These are phyloP conservation scores for Phytophthora sp. DNA, from an alignment of 352 stramenopile genomes.

Conservation along the genomic window DNA sequence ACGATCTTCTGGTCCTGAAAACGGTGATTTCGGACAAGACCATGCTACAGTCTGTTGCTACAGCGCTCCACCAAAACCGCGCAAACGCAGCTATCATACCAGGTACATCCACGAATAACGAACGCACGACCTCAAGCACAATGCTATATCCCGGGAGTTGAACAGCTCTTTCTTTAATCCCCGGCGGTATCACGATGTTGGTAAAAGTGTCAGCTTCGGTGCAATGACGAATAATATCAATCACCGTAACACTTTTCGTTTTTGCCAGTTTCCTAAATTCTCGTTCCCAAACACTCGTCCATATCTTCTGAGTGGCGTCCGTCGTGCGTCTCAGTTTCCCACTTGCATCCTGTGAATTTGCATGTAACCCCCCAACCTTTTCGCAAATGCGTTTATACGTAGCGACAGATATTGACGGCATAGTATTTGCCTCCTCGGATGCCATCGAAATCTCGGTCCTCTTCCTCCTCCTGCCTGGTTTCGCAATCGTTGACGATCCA, in stretches of 20 bases:
- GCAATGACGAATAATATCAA: conserved; percentile 41
- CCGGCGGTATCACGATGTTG: conserved; percentile 1
- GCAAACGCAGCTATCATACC: conserved; percentile 27
- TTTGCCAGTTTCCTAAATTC: conserved; percentile 20
- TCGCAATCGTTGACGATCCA: conserved; percentile 3
- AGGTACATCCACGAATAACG: conserved; percentile 8
- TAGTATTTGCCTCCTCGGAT: background rate
- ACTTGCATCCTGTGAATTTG: background rate
- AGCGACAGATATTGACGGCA: conserved; percentile 10
- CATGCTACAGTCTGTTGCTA: background rate
- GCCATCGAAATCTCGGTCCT: conserved; percentile 14
- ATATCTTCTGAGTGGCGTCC: conserved; percentile 21
- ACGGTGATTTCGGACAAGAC: background rate
- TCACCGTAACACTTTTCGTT: conserved; percentile 11
- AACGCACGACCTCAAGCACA: conserved; percentile 24
- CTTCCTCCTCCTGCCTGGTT: conserved; percentile 12
- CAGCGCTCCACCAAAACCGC: conserved; percentile 16
- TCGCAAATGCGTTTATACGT: conserved; percentile 25
- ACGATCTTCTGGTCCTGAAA: background rate
- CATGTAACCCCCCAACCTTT: background rate
- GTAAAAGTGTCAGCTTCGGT: conserved; percentile 41
- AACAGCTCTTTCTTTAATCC: background rate
- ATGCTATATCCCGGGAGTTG: conserved; percentile 35
- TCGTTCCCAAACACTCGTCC: conserved; percentile 43
- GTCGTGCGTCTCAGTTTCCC: background rate